Base-by-base conservation (phyloP, 192 early-diverging fungal genomes). In the Coemansia sp. region DNA sequence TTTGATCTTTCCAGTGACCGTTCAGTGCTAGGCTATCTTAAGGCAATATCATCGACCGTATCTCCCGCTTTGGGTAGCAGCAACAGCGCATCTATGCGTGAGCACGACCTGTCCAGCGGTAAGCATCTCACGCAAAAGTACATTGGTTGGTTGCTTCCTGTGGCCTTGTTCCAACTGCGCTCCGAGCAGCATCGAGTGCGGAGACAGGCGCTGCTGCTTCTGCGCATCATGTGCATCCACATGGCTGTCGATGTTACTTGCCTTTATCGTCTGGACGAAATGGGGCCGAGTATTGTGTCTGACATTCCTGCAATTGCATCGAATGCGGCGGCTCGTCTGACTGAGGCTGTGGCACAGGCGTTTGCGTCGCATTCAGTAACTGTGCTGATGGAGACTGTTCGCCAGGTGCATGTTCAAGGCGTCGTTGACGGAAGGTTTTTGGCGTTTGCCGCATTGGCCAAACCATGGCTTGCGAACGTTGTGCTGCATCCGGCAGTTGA, bases 401-500 rank as follows among this genome's bases (percentile, higher is more conserved):
- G 74, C 38, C 75, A 78, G 25, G 62, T 72, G 10, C 66, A 72
- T 27, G 59, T 37, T 4, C 69, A 78, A 15, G 27, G 57, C 40
- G 22, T n/a, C 2, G 42, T 56, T 25, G 61, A 50, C 6, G 19
- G 40, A 9, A 69, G 67, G 0, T 49, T 62, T 24, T 37, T 15
- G 10, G 18, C 38, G 19, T 56, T 78, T 11, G 54, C 63, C 24
- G 27, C 6, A 10, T 39, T 78, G 0, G 18, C 62, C 15, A 38
- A 45, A 40, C 75, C 75, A 3, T 78, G 75, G 75, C 69, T 78
- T 25, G 50, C 51, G 12, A 71, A 78, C 34, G 38, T 78, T 10
- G 51, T 56, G 11, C 51, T 78, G 37, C 53, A 44, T 17, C 23
- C 24, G 4, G 45, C 22, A 3, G 57, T 27, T 42, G 54, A 54